Evolutionary conservation across 768 basidiomycete species (phyloP), one percentile per base, ranked within the genome.

Genomic region (Phaffia tasmanica): DNA sequence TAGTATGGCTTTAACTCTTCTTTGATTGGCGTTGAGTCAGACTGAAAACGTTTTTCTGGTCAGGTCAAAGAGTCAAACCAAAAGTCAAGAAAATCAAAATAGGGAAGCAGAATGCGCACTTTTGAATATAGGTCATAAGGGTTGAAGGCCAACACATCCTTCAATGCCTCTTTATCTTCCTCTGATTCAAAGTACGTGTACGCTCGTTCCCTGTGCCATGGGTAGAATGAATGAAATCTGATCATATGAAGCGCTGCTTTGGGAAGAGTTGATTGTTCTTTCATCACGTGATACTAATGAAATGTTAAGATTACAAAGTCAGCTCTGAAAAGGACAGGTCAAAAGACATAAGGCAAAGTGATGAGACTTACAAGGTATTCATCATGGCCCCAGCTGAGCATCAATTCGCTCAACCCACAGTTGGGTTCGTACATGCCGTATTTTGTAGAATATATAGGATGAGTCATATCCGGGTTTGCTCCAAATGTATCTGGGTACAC

Each of bases 101-200:
- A 63, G 18, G 16, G 11, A 23, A 55, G 3, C 7, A 63, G 14
- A 42, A 35, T n/a, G 25, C 56, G 46, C 49, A 35, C 83, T 78
- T 94, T 94, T 80, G 85, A 87, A 80, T 95, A 95, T 8, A 95
- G 82, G 73, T 93, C 91, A 76, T 93, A 94, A 0, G 91, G 90
- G 77, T 93, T 94, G 82, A 94, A 94, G 0, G 85, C 86, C 55
- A 56, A 47, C 8, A 69, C 68, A 23, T 51, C 68, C 48, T 71
- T 62, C 32, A 77, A 71, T 49, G 72, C 71, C 48, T 72, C 70
- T 49, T 74, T 48, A 66, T 77, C 77, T n/a, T 84, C 83, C 21
- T 85, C 85, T 74, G 85, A 85, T 70, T 83, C 85, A 57, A 94
- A 82, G 73, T 92, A 86, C 25, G 75, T 74, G 78, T 94, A 94